These are phyloP conservation scores for Colletotrichum sp. DNA, from an alignment of 2,329 filamentous ascomycete species.

Conservation along the genomic window DNA sequence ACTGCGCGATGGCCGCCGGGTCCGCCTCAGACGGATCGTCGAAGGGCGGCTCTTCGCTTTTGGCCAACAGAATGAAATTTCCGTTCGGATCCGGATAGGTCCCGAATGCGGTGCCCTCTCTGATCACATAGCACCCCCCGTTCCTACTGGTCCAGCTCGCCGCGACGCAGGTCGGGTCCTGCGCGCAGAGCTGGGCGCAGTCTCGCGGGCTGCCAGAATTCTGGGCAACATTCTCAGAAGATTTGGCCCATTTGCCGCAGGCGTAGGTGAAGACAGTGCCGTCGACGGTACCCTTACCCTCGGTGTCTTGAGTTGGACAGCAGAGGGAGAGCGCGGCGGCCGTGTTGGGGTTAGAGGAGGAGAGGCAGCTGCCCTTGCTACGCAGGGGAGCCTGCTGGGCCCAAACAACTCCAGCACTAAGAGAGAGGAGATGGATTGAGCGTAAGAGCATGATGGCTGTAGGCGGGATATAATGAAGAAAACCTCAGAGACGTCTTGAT, in stretches of 20 bases:
- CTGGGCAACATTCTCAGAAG: fast-evolving
- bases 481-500: fast-evolving
- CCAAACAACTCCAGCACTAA: fast-evolving
- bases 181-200: not conserved
- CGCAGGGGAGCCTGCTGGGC: not conserved
- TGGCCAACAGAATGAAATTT: not conserved
- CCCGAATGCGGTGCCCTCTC: not conserved
- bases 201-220: not conserved
- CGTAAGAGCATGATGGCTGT: not conserved
- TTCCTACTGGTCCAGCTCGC: not conserved
- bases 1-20: not conserved
- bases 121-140: not conserved
- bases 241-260: not conserved
- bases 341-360: not conserved
- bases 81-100: no score
- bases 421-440: fast-evolving
- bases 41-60: fast-evolving
- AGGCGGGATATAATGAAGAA: fast-evolving
- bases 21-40: not conserved
- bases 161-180: not conserved
- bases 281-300: not conserved
- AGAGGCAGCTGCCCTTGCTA: not conserved
- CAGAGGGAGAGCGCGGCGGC: not conserved
- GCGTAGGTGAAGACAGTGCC: not conserved
- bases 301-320: not conserved